phyloP scores from a whole-genome alignment of 1,284 basidiomycete genomes.

The Singerocomus inundabilis region DNA sequence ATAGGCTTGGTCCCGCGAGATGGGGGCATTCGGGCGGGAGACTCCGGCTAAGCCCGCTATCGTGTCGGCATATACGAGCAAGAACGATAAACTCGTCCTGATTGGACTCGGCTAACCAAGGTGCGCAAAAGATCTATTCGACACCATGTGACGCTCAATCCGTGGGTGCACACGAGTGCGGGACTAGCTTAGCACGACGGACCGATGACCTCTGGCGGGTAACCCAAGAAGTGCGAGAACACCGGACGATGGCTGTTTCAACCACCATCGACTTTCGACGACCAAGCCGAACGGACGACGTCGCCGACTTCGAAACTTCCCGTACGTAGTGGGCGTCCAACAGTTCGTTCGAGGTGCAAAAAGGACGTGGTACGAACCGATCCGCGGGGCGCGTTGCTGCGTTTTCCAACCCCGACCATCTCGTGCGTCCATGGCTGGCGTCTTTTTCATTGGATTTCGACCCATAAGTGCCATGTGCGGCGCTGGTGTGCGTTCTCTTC shows the following conservation, averaged over 20 bases:
- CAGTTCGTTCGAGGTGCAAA: not conserved
- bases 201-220: not conserved
- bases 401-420: conserved; percentile 3
- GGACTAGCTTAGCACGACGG: too few species aligned
- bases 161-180: not conserved
- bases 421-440: not conserved
- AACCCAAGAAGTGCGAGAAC: conserved; percentile 3
- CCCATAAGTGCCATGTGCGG: not conserved
- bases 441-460: not conserved
- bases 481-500: not conserved
- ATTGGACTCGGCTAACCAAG: not conserved
- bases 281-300: not conserved
- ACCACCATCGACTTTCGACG: conserved; percentile 1
- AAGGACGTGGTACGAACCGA: not conserved
- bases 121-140: not conserved
- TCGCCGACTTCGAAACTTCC: not conserved
- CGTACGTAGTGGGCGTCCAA: not conserved
- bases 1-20: not conserved
- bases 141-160: too few species aligned
- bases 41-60: not conserved
- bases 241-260: not conserved
- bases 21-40: not conserved
- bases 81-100: not conserved
- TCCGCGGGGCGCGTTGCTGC: conserved; percentile 6
- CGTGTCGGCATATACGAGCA: not conserved